phyloP scores from a whole-genome alignment of 345 rosid species.

The Populus pruinosa region DNA sequence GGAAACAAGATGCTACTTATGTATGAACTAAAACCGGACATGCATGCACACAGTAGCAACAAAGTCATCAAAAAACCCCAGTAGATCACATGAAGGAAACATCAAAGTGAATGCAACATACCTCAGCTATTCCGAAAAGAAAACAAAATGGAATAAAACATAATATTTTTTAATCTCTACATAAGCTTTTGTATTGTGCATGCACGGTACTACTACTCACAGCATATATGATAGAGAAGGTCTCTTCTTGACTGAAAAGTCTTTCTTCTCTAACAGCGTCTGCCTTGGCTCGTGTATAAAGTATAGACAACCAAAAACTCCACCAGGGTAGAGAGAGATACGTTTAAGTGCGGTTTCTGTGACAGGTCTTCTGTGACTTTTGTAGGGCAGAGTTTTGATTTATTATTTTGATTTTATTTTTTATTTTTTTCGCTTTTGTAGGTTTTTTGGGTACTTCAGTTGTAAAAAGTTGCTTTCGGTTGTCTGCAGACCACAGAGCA shows the following conservation, averaged over 20 bases:
- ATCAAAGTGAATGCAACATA: conserved; percentile 21
- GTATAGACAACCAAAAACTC: not conserved
- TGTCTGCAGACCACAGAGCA: conserved; percentile 5
- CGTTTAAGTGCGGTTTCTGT: conserved; percentile 16
- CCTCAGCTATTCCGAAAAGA: not conserved
- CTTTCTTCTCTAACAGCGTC: not conserved
- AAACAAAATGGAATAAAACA: not conserved
- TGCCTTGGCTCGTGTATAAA: not conserved
- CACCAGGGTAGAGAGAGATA: not conserved
- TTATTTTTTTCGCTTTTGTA: not conserved
- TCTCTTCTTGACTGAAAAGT: not conserved
- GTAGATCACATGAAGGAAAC: conserved; percentile 1
- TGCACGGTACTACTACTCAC: not conserved
- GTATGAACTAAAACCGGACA: conserved; percentile 3
- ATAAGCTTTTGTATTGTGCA: not conserved
- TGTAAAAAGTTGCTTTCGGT: conserved; percentile 4
- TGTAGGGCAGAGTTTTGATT: conserved; percentile 10
- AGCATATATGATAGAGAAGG: not conserved
- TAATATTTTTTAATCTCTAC: not conserved
- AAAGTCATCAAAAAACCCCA: conserved; percentile 2
- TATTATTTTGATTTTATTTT: not conserved
- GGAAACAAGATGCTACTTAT: not conserved
- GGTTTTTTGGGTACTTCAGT: not conserved
- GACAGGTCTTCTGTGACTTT: conserved; percentile 16
- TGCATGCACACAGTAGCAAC: conserved; percentile 28